phyloP scores from a whole-genome alignment of 176 grass and related monocot genomes.

The Oryza glaberrima region DNA sequence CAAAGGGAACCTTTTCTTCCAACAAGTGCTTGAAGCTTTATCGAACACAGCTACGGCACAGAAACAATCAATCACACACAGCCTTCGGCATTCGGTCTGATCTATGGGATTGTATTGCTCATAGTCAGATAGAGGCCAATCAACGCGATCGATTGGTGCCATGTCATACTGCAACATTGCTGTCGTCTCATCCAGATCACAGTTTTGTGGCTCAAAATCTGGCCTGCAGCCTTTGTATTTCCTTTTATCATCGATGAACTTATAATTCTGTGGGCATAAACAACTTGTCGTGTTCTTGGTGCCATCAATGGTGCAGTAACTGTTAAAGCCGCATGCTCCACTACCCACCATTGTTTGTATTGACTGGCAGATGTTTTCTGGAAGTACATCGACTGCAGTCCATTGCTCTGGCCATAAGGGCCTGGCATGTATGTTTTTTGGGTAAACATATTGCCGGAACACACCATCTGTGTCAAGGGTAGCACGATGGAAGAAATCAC shows the following conservation, averaged over 20 bases:
- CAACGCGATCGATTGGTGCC: neutral
- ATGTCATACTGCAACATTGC: too few relatives aligned
- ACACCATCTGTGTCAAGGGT: neutral
- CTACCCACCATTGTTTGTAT: rapidly evolving
- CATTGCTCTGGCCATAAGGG: neutral
- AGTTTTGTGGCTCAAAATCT: slow-evolving; percentile 16
- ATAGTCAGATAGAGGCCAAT: slow-evolving; percentile 7
- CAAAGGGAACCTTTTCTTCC: slow-evolving; percentile 28
- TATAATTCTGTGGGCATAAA: neutral
- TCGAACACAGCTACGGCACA: slow-evolving; percentile 1
- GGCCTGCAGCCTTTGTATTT: slow-evolving; percentile 30
- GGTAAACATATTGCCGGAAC: slow-evolving; percentile 22
- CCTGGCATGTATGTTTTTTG: neutral
- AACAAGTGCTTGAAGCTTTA: neutral
- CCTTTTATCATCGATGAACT: neutral
- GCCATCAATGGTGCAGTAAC: slow-evolving; percentile 18
- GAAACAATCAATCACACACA: slow-evolving; percentile 25
- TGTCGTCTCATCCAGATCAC: neutral
- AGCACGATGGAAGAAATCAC: slow-evolving; percentile 12
- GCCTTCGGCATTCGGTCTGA: neutral
- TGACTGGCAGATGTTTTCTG: neutral
- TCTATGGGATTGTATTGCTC: slow-evolving; percentile 16
- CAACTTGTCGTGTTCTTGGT: slow-evolving; percentile 9
- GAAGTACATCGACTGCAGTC: neutral
- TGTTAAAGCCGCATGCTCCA: slow-evolving; percentile 15